Conservation (phyloP, 2,329 filamentous ascomycete genomes). For the Xylaria sp. region DNA sequence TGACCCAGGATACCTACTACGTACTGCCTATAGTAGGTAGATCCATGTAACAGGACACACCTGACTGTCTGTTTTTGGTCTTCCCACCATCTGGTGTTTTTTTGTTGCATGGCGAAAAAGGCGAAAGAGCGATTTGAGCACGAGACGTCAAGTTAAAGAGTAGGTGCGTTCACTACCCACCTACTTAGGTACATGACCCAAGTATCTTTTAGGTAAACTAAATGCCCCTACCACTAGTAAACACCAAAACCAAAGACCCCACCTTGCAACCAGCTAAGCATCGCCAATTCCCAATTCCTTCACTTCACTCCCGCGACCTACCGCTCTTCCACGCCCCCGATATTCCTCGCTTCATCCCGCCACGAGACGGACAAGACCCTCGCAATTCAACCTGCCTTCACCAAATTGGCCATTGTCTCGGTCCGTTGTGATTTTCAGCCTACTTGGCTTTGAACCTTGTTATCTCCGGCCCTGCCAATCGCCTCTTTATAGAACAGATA, state of each 20-base stretch:
- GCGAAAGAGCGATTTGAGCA: slow-evolving; percentile 11
- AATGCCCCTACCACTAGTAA: neutral
- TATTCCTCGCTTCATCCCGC: slow-evolving; percentile 14
- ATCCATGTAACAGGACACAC: neutral
- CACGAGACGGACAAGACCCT: slow-evolving; percentile 20
- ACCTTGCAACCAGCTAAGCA: slow-evolving; percentile 30
- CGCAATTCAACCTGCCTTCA: slow-evolving; percentile 12
- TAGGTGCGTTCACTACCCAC: neutral
- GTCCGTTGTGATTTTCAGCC: neutral
- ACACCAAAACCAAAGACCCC: slow-evolving; percentile 7
- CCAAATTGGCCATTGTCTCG: slow-evolving; percentile 17
- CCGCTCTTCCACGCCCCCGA: slow-evolving; percentile 19
- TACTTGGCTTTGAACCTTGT: neutral
- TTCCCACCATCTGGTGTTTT: slow-evolving; percentile 4
- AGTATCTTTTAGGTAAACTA: slow-evolving; percentile 8
- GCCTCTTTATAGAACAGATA: slow-evolving; percentile 39
- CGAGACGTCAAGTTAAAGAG: slow-evolving; percentile 3
- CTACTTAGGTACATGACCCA: neutral
- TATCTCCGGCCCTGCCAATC: slow-evolving; percentile 20
- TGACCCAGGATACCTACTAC: neutral
- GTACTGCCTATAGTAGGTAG: neutral
- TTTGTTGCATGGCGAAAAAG: neutral
- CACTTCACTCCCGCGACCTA: slow-evolving; percentile 37
- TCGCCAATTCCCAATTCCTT: slow-evolving; percentile 31
- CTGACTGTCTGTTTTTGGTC: slow-evolving; percentile 29